These are phyloP conservation scores for Candida chauliodis DNA, from an alignment of 805 yeast genomes.

Conservation along the genomic window DNA sequence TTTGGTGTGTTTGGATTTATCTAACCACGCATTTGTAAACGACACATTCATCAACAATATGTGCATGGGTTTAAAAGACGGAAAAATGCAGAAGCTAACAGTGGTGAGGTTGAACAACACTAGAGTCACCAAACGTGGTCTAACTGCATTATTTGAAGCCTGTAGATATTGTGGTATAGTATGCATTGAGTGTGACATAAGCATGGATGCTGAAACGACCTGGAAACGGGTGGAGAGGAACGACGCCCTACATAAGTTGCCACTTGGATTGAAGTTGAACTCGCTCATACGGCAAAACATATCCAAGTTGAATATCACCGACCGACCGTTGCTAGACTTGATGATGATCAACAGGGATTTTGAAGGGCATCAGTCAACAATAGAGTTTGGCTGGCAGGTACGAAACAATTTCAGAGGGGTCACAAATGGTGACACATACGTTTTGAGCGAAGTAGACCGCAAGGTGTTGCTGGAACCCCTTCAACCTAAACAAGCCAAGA, in stretches of 20 bases:
- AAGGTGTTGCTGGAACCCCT: no score
- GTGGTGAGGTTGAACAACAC: constrained; percentile 17
- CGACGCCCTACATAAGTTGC: constrained; percentile 12
- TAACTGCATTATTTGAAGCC: constrained; percentile 10
- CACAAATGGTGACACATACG: constrained; percentile 3
- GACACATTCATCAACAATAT: constrained; percentile 29
- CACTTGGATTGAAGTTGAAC: constrained; percentile 23
- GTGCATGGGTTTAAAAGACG: constrained; percentile 14
- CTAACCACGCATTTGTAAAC: constrained; percentile 24
- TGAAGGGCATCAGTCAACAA: background rate
- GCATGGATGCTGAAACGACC: background rate
- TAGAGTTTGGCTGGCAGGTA: constrained; percentile 1
- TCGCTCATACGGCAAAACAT: constrained; percentile 1
- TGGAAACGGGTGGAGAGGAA: background rate
- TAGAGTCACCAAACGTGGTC: constrained; percentile 19
- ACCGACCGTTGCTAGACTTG: constrained; percentile 1
- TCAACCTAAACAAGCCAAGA: constrained; percentile 1
- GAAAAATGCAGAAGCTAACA: constrained; percentile 16
- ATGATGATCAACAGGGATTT: constrained; percentile 1
- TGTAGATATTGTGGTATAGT: constrained; percentile 1
- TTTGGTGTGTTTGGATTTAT: constrained; percentile 28
- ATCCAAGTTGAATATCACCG: background rate
- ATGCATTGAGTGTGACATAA: constrained; percentile 9
- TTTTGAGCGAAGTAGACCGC: no score
- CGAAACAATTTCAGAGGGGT: background rate